Percentiles rank a stretch among this genome's conserved stretches.
Evolutionary conservation across 2,329 filamentous ascomycete genomes (phyloP).

Genomic region (Aspergillus floridensis): DNA sequence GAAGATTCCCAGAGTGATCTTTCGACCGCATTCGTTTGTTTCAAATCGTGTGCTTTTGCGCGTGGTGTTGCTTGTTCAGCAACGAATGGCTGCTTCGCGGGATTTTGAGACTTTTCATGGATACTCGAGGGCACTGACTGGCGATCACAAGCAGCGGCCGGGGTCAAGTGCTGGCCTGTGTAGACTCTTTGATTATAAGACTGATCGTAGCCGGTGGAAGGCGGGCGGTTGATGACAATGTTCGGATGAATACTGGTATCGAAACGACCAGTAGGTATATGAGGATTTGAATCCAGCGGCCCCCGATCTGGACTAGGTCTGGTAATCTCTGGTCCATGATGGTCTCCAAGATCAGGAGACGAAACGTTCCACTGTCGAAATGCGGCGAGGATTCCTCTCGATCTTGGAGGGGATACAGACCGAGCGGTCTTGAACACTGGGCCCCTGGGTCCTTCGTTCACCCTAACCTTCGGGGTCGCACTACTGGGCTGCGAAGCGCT

Average conservation of each 20-base stretch:
- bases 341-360: conserved; percentile 18
- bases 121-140: conserved; percentile 28
- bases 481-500: conserved; percentile 38
- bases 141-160: conserved; percentile 11
- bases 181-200: neutral
- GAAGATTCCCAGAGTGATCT: conserved; percentile 19
- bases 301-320: neutral
- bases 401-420: conserved; percentile 39
- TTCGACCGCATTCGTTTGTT: conserved; percentile 4
- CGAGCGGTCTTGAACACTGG: conserved; percentile 30
- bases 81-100: conserved; percentile 20
- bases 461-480: conserved; percentile 17
- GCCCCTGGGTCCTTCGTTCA: conserved; percentile 18
- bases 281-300: neutral
- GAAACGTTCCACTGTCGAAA: conserved; percentile 35
- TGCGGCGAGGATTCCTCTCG: conserved; percentile 37
- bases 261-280: conserved; percentile 5
- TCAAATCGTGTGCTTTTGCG: conserved; percentile 7
- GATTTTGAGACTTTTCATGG: conserved; percentile 36
- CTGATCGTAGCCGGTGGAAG: neutral
- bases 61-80: neutral
- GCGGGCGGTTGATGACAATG: conserved; percentile 5
- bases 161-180: conserved; percentile 6
- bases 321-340: conserved; percentile 4
- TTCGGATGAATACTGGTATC: conserved; percentile 9